Evolutionary conservation across 2,329 filamentous ascomycete species (phyloP).

Genomic region (Talaromyces piceae): DNA sequence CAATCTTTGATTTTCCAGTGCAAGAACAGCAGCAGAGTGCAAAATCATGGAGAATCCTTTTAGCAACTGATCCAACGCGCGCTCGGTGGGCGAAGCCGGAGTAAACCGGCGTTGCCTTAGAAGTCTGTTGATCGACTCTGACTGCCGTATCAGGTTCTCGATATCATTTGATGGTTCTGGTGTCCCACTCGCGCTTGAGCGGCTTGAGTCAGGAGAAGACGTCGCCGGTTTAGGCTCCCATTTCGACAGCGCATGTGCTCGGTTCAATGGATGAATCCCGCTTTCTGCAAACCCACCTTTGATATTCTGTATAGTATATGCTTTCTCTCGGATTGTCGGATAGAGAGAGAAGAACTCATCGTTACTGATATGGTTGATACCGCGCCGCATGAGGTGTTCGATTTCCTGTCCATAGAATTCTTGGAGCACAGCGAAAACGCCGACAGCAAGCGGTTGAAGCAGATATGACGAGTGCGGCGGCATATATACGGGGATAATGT

Average conservation of each 20-base stretch:
- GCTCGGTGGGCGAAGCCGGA: background rate
- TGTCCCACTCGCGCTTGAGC: background rate
- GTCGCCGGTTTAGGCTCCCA: background rate
- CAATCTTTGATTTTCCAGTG: background rate
- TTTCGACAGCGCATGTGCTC: background rate
- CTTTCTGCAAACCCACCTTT: background rate
- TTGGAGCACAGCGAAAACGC: background rate
- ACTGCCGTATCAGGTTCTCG: background rate
- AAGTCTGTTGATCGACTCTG: background rate
- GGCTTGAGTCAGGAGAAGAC: background rate
- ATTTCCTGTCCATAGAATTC: background rate
- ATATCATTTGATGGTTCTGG: constrained; percentile 1
- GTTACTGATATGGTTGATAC: background rate
- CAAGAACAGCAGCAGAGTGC: background rate
- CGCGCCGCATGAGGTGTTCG: background rate
- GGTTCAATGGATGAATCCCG: background rate
- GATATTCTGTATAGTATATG: background rate
- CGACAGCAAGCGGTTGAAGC: constrained; percentile 1
- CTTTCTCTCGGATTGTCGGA: background rate
- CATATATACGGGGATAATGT: constrained; percentile 12
- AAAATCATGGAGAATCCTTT: background rate
- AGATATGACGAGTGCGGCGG: constrained; percentile 34
- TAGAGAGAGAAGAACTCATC: background rate
- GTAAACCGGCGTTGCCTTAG: background rate
- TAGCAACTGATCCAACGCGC: background rate